Conservation (phyloP, 192 early-diverging fungal species). For the Diversispora epigaea region DNA sequence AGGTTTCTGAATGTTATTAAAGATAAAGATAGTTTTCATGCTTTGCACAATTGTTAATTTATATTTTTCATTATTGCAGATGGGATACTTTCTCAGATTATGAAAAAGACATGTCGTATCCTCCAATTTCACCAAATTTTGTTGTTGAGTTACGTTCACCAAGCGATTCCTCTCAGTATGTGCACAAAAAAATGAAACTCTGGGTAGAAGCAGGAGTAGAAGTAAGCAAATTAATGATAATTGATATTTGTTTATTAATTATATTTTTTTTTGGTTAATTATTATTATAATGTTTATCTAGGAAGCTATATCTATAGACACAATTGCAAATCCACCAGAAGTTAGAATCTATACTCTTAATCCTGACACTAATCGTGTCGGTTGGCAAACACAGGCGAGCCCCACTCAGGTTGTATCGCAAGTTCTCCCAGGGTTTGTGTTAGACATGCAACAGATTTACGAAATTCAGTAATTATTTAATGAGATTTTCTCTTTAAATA, state of each 20-base stretch:
- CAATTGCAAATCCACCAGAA: not conserved
- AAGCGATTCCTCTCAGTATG: not conserved
- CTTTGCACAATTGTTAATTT: not conserved
- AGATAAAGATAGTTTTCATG: not conserved
- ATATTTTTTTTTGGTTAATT: not conserved
- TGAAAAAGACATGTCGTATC: not conserved
- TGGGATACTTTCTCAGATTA: not conserved
- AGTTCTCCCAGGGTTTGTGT: too few relatives aligned
- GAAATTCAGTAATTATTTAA: too few relatives aligned
- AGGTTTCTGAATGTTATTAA: not conserved
- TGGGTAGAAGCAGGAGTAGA: not conserved
- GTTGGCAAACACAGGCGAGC: not conserved
- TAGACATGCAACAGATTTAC: too few relatives aligned
- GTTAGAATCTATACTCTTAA: not conserved
- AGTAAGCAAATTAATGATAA: not conserved
- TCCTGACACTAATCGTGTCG: not conserved
- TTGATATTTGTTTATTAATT: not conserved
- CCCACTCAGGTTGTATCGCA: too few relatives aligned
- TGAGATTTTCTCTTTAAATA: too few relatives aligned
- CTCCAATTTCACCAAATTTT: not conserved
- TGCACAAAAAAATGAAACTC: not conserved
- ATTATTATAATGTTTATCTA: slow-evolving; percentile 11
- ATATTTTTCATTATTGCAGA: not conserved
- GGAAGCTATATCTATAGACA: slow-evolving; percentile 3
- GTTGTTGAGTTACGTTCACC: not conserved